phyloP scores from a whole-genome alignment of 1,284 basidiomycete genomes.

The Stereum hirsutum region DNA sequence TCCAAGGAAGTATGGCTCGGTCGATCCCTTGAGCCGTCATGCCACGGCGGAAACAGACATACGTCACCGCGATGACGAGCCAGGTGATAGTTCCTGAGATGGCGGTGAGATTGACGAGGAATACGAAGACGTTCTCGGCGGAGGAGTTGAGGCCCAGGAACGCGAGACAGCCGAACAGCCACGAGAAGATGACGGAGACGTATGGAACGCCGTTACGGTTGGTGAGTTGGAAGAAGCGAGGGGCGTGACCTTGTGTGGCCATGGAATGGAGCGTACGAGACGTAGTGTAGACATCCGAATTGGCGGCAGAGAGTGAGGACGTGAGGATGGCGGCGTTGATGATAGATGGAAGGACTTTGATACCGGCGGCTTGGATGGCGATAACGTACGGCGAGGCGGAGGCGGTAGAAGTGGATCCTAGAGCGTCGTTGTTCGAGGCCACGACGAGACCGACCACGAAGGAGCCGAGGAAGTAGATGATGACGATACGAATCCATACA shows the following conservation, averaged over 20 bases:
- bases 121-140: conserved; percentile 39
- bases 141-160: conserved; percentile 56
- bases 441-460: conserved; percentile 72
- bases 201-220: conserved; percentile 71
- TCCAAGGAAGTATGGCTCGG: conserved; percentile 61
- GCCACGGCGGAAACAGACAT: conserved; percentile 73
- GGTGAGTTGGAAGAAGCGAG: conserved; percentile 61
- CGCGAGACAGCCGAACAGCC: conserved; percentile 63
- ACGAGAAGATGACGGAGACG: conserved; percentile 57
- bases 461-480: conserved; percentile 57
- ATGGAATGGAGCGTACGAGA: conserved; percentile 80
- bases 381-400: conserved; percentile 82
- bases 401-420: conserved; percentile 50
- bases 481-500: conserved; percentile 64
- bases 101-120: conserved; percentile 68
- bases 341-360: conserved; percentile 65
- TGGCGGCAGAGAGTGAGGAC: conserved; percentile 83
- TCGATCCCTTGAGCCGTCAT: conserved; percentile 68
- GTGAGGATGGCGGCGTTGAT: conserved; percentile 84
- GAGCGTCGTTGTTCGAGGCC: conserved; percentile 50
- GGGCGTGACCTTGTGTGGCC: conserved; percentile 69
- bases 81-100: conserved; percentile 68
- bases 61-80: conserved; percentile 77
- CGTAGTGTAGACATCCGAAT: conserved; percentile 75
- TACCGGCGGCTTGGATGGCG: conserved; percentile 66